phyloP scores from a whole-genome alignment of 257 asterid genomes.

The Penstemon eatonii region DNA sequence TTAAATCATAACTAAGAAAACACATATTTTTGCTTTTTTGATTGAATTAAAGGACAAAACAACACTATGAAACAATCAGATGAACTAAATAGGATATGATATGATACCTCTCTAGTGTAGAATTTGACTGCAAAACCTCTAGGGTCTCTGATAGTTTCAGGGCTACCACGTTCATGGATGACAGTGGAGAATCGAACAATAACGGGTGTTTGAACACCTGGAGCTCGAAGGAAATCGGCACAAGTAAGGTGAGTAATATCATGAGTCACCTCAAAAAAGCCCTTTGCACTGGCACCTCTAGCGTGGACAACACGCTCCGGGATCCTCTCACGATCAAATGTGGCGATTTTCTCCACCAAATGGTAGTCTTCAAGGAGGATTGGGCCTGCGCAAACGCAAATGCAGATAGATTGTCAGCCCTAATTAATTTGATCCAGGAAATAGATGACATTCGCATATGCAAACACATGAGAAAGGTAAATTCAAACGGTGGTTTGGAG shows the following conservation, averaged over 20 bases:
- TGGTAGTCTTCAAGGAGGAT: conserved; percentile 94
- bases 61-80: not conserved
- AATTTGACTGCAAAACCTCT: conserved; percentile 76
- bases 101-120: conserved; percentile 58
- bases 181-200: conserved; percentile 95
- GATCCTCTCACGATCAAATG: conserved; percentile 87
- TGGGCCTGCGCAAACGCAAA: conserved; percentile 53
- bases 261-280: conserved; percentile 95
- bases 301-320: conserved; percentile 98
- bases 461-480: too few species aligned
- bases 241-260: conserved; percentile 82
- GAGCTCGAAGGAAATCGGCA: conserved; percentile 97
- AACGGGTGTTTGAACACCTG: conserved; percentile 94
- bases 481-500: too few species aligned
- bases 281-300: conserved; percentile 98
- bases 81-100: not conserved
- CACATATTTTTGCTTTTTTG: too few species aligned
- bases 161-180: conserved; percentile 97
- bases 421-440: too few species aligned
- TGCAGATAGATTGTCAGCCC: not conserved
- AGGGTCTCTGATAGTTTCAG: conserved; percentile 94
- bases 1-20: too few species aligned
- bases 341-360: conserved; percentile 88
- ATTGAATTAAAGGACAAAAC: too few species aligned
- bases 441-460: too few species aligned